These are phyloP conservation scores for Sporormia fimetaria DNA, from an alignment of 495 filamentous ascomycete genomes.

Conservation along the genomic window DNA sequence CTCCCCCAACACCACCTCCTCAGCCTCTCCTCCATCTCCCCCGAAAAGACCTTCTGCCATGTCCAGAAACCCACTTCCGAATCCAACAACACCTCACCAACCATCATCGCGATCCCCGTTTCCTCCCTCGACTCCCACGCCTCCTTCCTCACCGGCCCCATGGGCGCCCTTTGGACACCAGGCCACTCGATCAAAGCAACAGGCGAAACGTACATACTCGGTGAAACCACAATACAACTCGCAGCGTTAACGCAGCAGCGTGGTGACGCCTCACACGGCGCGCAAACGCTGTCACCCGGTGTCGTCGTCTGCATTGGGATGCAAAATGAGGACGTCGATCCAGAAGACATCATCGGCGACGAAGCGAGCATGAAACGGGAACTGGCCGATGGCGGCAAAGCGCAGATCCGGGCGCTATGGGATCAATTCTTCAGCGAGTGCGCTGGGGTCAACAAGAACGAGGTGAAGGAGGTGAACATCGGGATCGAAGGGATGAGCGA, in stretches of 20 bases:
- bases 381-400: neutral
- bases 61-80: slow-evolving; percentile 1
- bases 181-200: slow-evolving; percentile 1
- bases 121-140: slow-evolving; percentile 5
- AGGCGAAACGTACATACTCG: slow-evolving; percentile 2
- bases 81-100: neutral
- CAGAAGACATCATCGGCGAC: too few relatives aligned
- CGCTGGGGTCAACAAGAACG: slow-evolving; percentile 5
- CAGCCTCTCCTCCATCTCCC: slow-evolving; percentile 3
- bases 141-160: neutral
- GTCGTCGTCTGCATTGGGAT: slow-evolving; percentile 10
- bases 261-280: neutral
- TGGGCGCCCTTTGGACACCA: slow-evolving; percentile 10
- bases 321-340: neutral
- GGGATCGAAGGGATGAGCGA: neutral
- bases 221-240: slow-evolving; percentile 6
- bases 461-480: slow-evolving; percentile 13
- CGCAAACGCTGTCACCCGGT: neutral
- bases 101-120: slow-evolving; percentile 10
- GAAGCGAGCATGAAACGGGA: neutral
- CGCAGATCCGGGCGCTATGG: slow-evolving; percentile 8
- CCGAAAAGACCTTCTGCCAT: slow-evolving; percentile 7
- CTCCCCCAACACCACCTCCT: slow-evolving; percentile 13
- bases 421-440: neutral
- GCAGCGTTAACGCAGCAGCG: slow-evolving; percentile 4